Evolutionary conservation across 2,329 filamentous ascomycete species (phyloP), one percentile per base, ranked within the genome.

Genomic region (Metarhizium robertsii): DNA sequence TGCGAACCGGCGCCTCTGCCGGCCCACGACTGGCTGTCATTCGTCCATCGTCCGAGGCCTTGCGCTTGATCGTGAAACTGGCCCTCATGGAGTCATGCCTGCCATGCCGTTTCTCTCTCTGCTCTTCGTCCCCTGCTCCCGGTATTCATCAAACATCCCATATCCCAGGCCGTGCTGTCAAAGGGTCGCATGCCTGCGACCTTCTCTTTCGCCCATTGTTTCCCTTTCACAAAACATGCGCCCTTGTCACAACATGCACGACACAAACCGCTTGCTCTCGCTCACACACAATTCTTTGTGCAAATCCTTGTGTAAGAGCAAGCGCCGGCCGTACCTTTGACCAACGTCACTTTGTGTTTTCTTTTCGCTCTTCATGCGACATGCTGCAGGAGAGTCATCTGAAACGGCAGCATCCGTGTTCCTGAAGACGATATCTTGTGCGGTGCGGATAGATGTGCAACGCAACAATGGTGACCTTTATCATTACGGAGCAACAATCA

Each of bases 21-120:
- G 55, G 30, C 30, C 48, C 53, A 45, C 49, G 55, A 55, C 50
- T 57, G 55, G 55, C 55, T 38, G 36, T 30, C 18, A 34, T 54
- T 38, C 43, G 53, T 13, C 32, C 32, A 7, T 7, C 10, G 32
- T 34, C 32, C 6, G 32, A 7, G 7, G 32, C 32, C 32, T 34
- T 11, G 32, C 32, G 32, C 32, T 34, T 34, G 32, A 34, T 34
- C 7, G 25, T 25, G 25, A 25, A 25, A 25, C 25, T 34, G 32
- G 32, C 32, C 32, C 5, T 25, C 25, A 25, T 4, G 25, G 25
- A 25, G 25, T 34, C 32, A 34, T 34, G 32, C 32, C 32, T 34
- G 25, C 25, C 25, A 25, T 25, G 25, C 10, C 32, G 2, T 34
- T 8, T 34, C 32, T 25, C 25, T 25, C 32, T 34, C 32, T 2